Percentiles rank a stretch among this genome's conserved stretches.
Conservation (phyloP, 148 eudicot species). For the Nyssa sinensis region DNA sequence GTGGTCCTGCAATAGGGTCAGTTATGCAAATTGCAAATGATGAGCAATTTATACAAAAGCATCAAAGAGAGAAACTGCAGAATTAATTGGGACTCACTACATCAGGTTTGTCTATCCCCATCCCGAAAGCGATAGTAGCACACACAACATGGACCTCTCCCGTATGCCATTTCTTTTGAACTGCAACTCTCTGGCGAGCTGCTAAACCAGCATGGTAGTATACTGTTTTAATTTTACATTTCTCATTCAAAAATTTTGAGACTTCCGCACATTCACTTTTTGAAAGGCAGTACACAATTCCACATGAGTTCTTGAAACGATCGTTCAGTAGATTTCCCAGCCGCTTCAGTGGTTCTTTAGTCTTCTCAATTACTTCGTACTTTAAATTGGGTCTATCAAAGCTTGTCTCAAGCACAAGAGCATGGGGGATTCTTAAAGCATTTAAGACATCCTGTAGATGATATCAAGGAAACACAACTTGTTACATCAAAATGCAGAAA, state of each 20-base stretch:
- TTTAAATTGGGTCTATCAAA: constrained; percentile 94
- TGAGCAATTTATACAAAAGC: constrained; percentile 1
- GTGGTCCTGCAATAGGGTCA: background rate
- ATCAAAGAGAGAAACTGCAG: constrained; percentile 12
- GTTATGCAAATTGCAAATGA: background rate
- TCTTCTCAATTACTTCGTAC: constrained; percentile 82
- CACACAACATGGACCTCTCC: constrained; percentile 97
- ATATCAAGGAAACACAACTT: constrained; percentile 18
- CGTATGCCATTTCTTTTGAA: constrained; percentile 84
- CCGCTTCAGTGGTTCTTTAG: constrained; percentile 76
- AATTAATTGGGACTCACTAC: constrained; percentile 64
- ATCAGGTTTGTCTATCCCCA: constrained; percentile 98
- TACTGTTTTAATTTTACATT: constrained; percentile 79
- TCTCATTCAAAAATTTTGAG: constrained; percentile 70
- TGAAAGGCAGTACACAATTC: constrained; percentile 97
- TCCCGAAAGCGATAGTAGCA: constrained; percentile 98
- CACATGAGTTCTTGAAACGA: constrained; percentile 63
- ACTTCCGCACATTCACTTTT: constrained; percentile 95
- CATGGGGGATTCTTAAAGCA: constrained; percentile 79
- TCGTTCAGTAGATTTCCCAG: constrained; percentile 71
- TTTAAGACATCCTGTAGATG: constrained; percentile 75
- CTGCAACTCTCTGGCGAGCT: constrained; percentile 81
- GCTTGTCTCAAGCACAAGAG: constrained; percentile 85
- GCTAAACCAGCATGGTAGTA: constrained; percentile 97
- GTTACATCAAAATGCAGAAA: constrained; percentile 10